Evolutionary conservation across 2,329 filamentous ascomycete genomes (phyloP), one percentile per base, ranked within the genome.

Genomic region (Colletotrichum sp.): DNA sequence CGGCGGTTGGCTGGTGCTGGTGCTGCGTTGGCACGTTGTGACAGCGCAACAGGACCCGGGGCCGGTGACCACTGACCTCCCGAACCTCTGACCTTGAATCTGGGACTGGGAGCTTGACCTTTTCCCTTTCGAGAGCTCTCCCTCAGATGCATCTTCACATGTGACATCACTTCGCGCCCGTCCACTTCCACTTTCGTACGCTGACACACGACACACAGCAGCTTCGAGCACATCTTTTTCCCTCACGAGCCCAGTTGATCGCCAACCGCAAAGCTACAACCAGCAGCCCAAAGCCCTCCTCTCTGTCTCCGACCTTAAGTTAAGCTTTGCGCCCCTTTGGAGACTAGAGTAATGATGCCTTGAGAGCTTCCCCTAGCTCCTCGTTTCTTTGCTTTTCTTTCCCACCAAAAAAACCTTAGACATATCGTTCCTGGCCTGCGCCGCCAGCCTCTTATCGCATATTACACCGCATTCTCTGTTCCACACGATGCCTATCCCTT

Each of bases 401-500:
- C 24, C 62, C 62, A 72, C 49, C 32, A 52, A 57, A 44, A 44
- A 21, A 49, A 39, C 59, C 72, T 55, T 44, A 76, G 73, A 76
- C 73, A 76, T 52, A 69, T 57, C 73, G 64, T 76, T 76, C 59
- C 59, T 74, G 73, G 21, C n/a, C 68, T 44, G 64, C 70, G 64
- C 67, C 74, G 55, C 59, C 74, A 55, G 64, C 64, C 28, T 64
- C 34, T 30, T 28, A 28, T 66, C 39, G 55, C 34, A 76, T 21
- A 49, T 69, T 72, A 70, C n/a, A 32, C 62, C 36, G 57, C 34
- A 63, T 63, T 70, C 39, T 49, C 44, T 39, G 30, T 73, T 63
- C 77, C 32, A 60, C 49, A 83, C 73, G 68, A 91, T 91, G 89
- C 84, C 89, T 66, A 85, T 90, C 66, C 89, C 89, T 10, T 90